Evolutionary conservation across 495 filamentous ascomycete species (phyloP).

Genomic region (Penicillium ochrochloron): DNA sequence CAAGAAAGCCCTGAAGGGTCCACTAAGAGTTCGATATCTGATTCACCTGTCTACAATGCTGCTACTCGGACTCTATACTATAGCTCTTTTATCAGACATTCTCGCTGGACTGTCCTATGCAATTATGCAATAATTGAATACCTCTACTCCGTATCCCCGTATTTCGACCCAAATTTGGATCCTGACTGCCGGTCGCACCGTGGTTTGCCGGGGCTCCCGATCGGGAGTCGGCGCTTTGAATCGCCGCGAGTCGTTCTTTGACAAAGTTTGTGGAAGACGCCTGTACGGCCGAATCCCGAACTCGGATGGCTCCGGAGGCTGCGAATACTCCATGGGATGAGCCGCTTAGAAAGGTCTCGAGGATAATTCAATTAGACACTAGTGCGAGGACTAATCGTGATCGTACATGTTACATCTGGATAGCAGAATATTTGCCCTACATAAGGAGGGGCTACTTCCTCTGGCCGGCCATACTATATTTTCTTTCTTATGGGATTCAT

Average conservation of each 20-base stretch:
- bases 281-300: neutral
- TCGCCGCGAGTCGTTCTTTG: neutral
- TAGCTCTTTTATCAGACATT: neutral
- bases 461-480: neutral
- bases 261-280: neutral
- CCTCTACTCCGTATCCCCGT: neutral
- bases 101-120: neutral
- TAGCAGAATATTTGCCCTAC: too few relatives aligned
- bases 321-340: neutral
- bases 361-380: too few relatives aligned
- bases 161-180: conserved; percentile 2
- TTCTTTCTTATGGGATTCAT: neutral
- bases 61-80: neutral
- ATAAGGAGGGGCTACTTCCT: too few relatives aligned
- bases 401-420: too few relatives aligned
- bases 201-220: neutral
- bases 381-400: too few relatives aligned
- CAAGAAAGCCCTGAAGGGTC: neutral
- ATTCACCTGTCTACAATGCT: neutral
- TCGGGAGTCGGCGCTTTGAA: conserved; percentile 1
- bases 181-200: neutral
- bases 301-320: neutral
- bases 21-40: neutral
- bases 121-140: neutral
- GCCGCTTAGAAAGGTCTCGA: neutral